These are phyloP conservation scores for Plenodomus tracheiphilus DNA, from an alignment of 2,329 filamentous ascomycete species.

Conservation along the genomic window DNA sequence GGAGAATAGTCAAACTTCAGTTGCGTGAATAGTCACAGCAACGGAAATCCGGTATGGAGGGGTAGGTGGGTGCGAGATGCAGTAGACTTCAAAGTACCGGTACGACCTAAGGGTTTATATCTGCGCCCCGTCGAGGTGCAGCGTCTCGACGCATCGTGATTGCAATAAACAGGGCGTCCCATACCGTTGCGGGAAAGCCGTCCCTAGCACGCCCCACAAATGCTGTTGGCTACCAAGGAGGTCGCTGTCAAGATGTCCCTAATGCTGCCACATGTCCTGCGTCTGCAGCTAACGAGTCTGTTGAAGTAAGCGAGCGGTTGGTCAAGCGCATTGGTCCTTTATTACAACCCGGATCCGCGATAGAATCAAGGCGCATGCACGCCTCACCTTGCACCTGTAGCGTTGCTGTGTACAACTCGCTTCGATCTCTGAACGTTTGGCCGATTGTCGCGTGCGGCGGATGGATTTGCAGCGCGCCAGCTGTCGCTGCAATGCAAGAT, in stretches of 20 bases:
- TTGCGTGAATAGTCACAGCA: neutral
- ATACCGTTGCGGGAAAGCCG: slow-evolving; percentile 37
- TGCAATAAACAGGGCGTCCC: slow-evolving; percentile 31
- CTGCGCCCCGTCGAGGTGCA: slow-evolving; percentile 24
- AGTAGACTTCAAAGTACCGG: slow-evolving; percentile 16
- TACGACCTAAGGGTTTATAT: slow-evolving; percentile 40
- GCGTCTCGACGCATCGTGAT: slow-evolving; percentile 29
- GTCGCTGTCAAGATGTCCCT: slow-evolving; percentile 38
- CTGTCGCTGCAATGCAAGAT: slow-evolving; percentile 31
- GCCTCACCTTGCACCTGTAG: slow-evolving; percentile 28
- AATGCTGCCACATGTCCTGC: slow-evolving; percentile 47
- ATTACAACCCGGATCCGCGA: slow-evolving; percentile 35
- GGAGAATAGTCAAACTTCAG: slow-evolving; percentile 1
- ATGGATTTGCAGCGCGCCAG: slow-evolving; percentile 28
- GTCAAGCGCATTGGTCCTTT: slow-evolving; percentile 34
- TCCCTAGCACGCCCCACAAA: slow-evolving; percentile 39
- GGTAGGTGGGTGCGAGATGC: slow-evolving; percentile 12
- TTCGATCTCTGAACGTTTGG: slow-evolving; percentile 17
- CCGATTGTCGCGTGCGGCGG: slow-evolving; percentile 27
- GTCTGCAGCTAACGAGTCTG: slow-evolving; percentile 42
- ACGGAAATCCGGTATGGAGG: slow-evolving; percentile 2
- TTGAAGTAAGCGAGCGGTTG: slow-evolving; percentile 31
- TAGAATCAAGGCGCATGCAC: slow-evolving; percentile 26
- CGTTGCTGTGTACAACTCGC: slow-evolving; percentile 9
- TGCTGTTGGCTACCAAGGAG: slow-evolving; percentile 41